Percentiles rank a stretch among this genome's conserved stretches.
Evolutionary conservation across 306 rosid species (phyloP).

Genomic region (Casuarina glauca): DNA sequence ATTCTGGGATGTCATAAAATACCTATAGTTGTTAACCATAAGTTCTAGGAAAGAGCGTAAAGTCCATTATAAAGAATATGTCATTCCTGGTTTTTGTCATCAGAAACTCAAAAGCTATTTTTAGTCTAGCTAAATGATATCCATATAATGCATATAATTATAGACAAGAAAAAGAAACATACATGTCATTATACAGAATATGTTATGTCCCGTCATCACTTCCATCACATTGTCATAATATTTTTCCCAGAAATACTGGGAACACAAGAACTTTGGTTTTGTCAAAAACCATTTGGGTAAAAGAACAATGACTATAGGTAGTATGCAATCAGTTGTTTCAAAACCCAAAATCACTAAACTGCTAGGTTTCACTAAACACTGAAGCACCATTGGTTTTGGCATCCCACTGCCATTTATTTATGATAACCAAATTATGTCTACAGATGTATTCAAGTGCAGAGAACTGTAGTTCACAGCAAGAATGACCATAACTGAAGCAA

Average conservation of each 20-base stretch:
- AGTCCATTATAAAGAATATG: not conserved
- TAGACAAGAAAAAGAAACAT: not conserved
- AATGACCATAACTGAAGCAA: too few species aligned
- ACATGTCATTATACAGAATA: not conserved
- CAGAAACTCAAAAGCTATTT: not conserved
- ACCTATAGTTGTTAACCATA: not conserved
- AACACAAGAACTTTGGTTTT: not conserved
- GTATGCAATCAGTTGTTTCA: not conserved
- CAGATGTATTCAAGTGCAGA: not conserved
- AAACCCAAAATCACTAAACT: not conserved
- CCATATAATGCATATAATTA: not conserved
- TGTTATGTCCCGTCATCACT: not conserved
- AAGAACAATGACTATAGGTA: not conserved
- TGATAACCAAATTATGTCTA: not conserved
- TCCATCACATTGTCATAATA: not conserved
- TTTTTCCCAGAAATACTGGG: not conserved
- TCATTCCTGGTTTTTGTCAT: not conserved
- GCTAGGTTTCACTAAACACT: not conserved
- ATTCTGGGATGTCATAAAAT: not conserved
- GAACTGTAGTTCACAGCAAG: not conserved
- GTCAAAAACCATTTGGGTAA: not conserved
- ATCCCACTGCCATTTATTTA: not conserved
- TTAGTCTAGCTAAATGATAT: not conserved
- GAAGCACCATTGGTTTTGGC: not conserved
- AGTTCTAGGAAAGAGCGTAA: not conserved